Evolutionary conservation across 345 rosid genomes (phyloP), one percentile per base, ranked within the genome.

Genomic region (Cardiospermum halicacabum): DNA sequence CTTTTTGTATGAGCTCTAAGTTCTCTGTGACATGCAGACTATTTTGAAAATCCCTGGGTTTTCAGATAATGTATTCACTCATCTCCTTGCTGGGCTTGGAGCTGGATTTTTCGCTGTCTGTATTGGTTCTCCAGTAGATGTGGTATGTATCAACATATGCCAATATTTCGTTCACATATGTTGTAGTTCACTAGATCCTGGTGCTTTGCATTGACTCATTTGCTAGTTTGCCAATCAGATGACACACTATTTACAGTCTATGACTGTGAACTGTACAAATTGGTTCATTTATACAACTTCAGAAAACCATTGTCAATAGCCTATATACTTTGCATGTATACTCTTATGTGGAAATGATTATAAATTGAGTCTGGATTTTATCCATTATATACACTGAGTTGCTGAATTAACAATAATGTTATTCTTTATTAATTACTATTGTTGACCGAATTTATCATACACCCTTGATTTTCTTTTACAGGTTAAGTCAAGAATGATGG

Each of bases 401-500:
- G n/a, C n/a, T n/a, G n/a, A n/a, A n/a, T n/a, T n/a, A n/a, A n/a
- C n/a, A n/a, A n/a, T n/a, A n/a, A n/a, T n/a, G n/a, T n/a, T n/a
- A n/a, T n/a, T n/a, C n/a, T n/a, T n/a, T n/a, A n/a, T n/a, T n/a
- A n/a, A n/a, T n/a, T n/a, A n/a, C n/a, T n/a, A n/a, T n/a, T n/a
- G 7, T 36, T 30, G 16, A 16, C 51, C 31, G 34, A 54, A 62
- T 60, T 60, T 42, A 60, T 60, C 68, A 15, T 53, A 59, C 47
- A 6, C 3, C 9, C n/a, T 11, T 51, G 40, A 55, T 28, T 63
- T 7, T 60, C 40, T 53, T 54, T 60, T 60, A 64, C 96, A 91
- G 99, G 86, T 95, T 36, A 91, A 95, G 81, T 89, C 97, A 1
- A 87, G 97, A 75, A 95, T 95, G 99, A 95, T 95, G 99, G 99